phyloP scores from a whole-genome alignment of 257 asterid genomes.

The Solanum piurae region DNA sequence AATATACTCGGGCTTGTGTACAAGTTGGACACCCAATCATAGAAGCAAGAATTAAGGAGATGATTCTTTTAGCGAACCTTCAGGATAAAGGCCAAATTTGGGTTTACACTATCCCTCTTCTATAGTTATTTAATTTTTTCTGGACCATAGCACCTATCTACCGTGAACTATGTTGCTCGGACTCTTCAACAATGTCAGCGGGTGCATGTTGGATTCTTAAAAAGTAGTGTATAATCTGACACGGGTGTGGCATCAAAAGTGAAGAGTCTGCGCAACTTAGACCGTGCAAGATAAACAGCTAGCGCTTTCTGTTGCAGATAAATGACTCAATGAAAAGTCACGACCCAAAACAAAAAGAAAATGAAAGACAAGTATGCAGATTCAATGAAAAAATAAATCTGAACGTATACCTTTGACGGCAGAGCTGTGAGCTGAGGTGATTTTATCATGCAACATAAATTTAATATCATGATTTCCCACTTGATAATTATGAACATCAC shows the following conservation, averaged over 20 bases:
- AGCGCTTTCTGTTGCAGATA: neutral
- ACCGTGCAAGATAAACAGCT: neutral
- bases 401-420: conserved; percentile 69
- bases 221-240: neutral
- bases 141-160: neutral
- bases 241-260: neutral
- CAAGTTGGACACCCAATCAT: neutral
- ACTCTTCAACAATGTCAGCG: neutral
- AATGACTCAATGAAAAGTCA: neutral
- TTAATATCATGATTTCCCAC: conserved; percentile 38
- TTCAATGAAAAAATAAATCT: neutral
- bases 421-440: conserved; percentile 79
- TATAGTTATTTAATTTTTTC: neutral
- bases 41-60: neutral
- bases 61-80: neutral
- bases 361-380: neutral
- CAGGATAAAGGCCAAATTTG: neutral
- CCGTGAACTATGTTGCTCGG: neutral
- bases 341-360: neutral
- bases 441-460: conserved; percentile 32
- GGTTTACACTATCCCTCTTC: neutral
- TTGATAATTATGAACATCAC: conserved; percentile 14
- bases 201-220: neutral
- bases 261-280: neutral
- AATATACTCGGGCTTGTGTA: neutral